Evolutionary conservation across 2,329 filamentous ascomycete genomes (phyloP).

Genomic region (Coniochaeta sp.): DNA sequence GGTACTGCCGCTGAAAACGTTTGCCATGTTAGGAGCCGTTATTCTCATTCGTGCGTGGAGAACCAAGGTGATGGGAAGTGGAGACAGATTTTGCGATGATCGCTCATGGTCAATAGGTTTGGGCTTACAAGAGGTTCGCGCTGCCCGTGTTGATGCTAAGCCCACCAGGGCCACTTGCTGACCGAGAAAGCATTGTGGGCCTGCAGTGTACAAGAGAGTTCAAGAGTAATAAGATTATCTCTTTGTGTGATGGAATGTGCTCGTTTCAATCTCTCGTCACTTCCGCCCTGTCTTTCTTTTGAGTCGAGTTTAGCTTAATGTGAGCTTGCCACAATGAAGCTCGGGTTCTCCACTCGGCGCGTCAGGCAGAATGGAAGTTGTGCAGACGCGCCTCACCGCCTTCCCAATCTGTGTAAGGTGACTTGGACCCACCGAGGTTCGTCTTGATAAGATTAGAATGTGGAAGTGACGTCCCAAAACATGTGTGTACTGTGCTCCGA

Average conservation of each 20-base stretch:
- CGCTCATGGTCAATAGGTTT: background rate
- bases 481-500: background rate
- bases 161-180: constrained; percentile 51
- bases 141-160: constrained; percentile 57
- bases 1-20: constrained; percentile 8
- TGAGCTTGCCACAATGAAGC: background rate
- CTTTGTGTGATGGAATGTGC: background rate
- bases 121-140: constrained; percentile 46
- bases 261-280: background rate
- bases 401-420: background rate
- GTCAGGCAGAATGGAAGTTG: background rate
- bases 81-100: constrained; percentile 5
- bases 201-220: background rate
- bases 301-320: background rate
- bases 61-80: constrained; percentile 6
- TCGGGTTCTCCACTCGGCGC: background rate
- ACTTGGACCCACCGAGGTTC: background rate
- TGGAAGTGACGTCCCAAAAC: background rate
- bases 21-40: background rate
- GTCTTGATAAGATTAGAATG: background rate
- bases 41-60: background rate
- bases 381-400: background rate
- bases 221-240: background rate
- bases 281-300: background rate
- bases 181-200: constrained; percentile 27